phyloP scores from a whole-genome alignment of 495 filamentous ascomycete species.

The Trypethelium eluteriae region DNA sequence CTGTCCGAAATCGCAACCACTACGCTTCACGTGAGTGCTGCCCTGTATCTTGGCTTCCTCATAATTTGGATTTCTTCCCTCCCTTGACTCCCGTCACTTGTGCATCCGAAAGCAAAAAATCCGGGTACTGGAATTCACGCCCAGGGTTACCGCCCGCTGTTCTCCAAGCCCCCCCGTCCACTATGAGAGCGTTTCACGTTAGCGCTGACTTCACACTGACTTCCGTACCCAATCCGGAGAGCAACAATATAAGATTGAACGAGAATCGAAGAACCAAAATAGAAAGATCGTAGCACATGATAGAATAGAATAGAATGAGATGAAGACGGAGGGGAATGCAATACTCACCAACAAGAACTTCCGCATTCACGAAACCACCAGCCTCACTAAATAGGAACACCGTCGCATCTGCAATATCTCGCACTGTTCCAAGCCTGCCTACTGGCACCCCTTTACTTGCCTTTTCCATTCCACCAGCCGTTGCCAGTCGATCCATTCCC shows the following conservation, averaged over 20 bases:
- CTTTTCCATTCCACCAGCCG: slow-evolving; percentile 34
- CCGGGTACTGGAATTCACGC: slow-evolving; percentile 47
- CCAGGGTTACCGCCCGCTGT: slow-evolving; percentile 36
- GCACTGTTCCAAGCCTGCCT: slow-evolving; percentile 67
- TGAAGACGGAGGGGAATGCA: not conserved
- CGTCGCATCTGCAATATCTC: slow-evolving; percentile 88
- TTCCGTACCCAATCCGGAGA: not conserved
- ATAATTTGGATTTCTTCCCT: slow-evolving; percentile 58
- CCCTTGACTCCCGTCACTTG: slow-evolving; percentile 51
- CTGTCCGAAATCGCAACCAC: not conserved
- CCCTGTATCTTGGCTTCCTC: slow-evolving; percentile 21
- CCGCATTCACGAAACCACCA: slow-evolving; percentile 76
- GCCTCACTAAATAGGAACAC: slow-evolving; percentile 78
- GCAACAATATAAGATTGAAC: slow-evolving; percentile 18
- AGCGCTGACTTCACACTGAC: not conserved
- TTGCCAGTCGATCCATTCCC: slow-evolving; percentile 40
- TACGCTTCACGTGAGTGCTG: not conserved
- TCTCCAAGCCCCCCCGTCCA: slow-evolving; percentile 71
- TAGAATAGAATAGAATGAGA: not conserved
- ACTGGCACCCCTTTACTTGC: slow-evolving; percentile 49
- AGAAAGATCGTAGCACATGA: not conserved
- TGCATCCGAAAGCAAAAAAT: slow-evolving; percentile 52
- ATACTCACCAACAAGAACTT: slow-evolving; percentile 54
- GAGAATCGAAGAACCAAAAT: not conserved
- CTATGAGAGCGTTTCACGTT: slow-evolving; percentile 18